Base-by-base conservation (phyloP, 225 moss, liverwort and hornwort species). In the Physcomitrellopsis africana region DNA sequence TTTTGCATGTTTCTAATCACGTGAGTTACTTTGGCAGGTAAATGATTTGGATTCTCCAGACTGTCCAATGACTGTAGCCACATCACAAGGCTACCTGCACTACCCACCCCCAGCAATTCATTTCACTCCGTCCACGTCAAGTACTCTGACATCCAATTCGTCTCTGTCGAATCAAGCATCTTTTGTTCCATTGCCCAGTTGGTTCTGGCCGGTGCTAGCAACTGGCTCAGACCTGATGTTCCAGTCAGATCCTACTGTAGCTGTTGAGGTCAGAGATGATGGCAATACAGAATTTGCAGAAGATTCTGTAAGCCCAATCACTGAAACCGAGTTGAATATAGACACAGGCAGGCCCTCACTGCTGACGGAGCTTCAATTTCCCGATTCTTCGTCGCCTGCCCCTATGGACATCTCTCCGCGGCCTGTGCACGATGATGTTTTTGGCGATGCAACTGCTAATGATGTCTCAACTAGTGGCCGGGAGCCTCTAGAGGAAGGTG, bases 1-100 rank as follows among this genome's bases (percentile, higher is more conserved):
- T 15, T 43, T 48, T 20, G 10, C 54, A 47, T 51, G 58, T 68
- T 45, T 61, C 70, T 85, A 79, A 85, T 27, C 20, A 60, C 74
- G 51, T 42, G 81, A 72, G 76, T 18, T 72, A 24, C 43, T 70
- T 41, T 80, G 76, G 68, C 93, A 99, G 97, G 97, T 99, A 54
- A 99, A 99, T 83, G 97, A 99, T 83, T 71, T 99, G 85, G 93
- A 99, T 82, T 93, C 95, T 51, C 97, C 97, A 65, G 97, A 99
- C 86, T 97, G 94, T 69, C 97, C 95, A 56, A 99, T 95, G 94
- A 99, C 93, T 60, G 66, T 93, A 76, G 97, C 97, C 68, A 99
- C 97, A 67, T 94, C 97, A 77, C 95, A 88, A 87, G 97, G 94
- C 77, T 92, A 94, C 80, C 80, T 88, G 73, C 96, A 96, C 79